Percentiles rank a stretch among this genome's conserved stretches.
Evolutionary conservation across 116 monocot genomes (phyloP).

Genomic region (Posidonia oceanica): DNA sequence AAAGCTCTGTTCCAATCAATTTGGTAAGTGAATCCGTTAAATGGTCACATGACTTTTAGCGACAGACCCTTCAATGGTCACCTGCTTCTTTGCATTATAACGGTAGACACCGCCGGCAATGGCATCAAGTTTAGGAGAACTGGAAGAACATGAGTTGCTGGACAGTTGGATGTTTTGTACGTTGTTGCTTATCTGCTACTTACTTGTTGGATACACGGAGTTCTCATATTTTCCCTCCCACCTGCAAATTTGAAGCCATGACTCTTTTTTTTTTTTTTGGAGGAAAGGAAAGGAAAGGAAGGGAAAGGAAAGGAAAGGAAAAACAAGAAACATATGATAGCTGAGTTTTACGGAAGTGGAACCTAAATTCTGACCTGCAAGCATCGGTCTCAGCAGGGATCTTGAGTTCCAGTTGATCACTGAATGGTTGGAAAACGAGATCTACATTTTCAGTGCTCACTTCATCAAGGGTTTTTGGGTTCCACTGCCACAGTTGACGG

Average conservation of each 20-base stretch:
- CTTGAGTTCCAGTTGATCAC: conserved; percentile 50
- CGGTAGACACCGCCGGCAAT: too few species aligned
- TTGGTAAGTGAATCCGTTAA: too few species aligned
- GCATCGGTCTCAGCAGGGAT: conserved; percentile 34
- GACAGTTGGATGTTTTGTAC: background rate
- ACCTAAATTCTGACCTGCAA: conserved; percentile 31
- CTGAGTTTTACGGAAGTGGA: background rate
- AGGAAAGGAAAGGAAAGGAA: background rate
- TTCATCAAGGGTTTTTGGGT: conserved; percentile 48
- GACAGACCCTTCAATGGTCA: too few species aligned
- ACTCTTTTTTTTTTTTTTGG: too few species aligned
- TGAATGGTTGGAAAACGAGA: conserved; percentile 56
- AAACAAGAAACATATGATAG: background rate
- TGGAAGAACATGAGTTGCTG: too few species aligned
- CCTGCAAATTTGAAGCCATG: conserved; percentile 15
- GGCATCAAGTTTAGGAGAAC: too few species aligned
- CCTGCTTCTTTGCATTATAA: too few species aligned
- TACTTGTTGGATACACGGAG: conserved; percentile 22
- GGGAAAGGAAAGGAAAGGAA: background rate
- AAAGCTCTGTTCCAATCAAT: too few species aligned
- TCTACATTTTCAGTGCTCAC: conserved; percentile 53
- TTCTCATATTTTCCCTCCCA: conserved; percentile 58
- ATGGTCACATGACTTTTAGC: too few species aligned
- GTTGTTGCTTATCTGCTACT: background rate
- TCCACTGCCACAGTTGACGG: conserved; percentile 44